Base-by-base conservation (phyloP, 306 rosid genomes). In the Erythrophleum fordii region DNA sequence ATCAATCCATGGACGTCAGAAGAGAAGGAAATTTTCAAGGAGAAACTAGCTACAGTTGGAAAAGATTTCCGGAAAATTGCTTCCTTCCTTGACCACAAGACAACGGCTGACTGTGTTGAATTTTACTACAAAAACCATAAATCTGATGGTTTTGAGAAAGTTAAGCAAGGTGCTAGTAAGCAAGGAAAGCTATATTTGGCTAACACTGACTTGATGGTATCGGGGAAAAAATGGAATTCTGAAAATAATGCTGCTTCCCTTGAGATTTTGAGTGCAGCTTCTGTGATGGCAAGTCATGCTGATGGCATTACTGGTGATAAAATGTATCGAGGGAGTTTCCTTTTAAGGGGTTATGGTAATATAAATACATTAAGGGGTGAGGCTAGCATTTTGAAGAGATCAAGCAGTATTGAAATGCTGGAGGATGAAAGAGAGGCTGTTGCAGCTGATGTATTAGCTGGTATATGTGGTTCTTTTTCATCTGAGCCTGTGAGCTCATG, bases 391-490 rank as follows among this genome's bases (percentile, higher is more conserved):
- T 67, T 59, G 0, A 92, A 88, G 74, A 86, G 88, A 78, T 81
- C 86, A 41, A 77, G 81, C 74, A 84, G 86, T 81, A 79, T 82
- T 81, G 97, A 92, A 69, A 59, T 65, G 56, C 76, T 85, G 69
- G 89, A 86, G 66, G 89, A 89, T 81, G 97, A 91, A 76, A 91
- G 91, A 72, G 98, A 92, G 81, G 83, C 97, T 42, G 93, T 76
- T 65, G 98, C 97, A 45, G 98, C 95, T 86, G 96, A 91, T 86
- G 97, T 94, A n/a, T 83, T 94, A 73, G 98, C 97, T 31, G 97
- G 97, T 70, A 90, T 94, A 70, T 90, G 91, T 76, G 92, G 95
- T 67, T 92, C 97, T 11, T 58, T 90, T 34, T 87, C 97, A 42
- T 92, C 97, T 0, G 98, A 94, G 87, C 93, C 90, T 13, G 83